Evolutionary conservation across 1,284 basidiomycete genomes (phyloP).

Genomic region (Cystobasidium pallidum): DNA sequence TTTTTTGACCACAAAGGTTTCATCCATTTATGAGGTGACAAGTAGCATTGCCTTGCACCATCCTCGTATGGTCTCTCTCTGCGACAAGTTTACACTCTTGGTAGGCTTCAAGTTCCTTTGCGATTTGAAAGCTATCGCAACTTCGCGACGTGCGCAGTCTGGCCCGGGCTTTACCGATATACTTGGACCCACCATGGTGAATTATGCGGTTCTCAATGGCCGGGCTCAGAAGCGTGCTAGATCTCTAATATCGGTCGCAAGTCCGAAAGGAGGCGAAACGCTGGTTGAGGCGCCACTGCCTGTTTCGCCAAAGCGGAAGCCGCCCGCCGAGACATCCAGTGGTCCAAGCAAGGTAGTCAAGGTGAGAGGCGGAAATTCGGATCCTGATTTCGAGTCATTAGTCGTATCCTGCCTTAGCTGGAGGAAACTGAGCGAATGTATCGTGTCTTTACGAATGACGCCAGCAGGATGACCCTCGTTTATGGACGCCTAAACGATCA

Average conservation of each 20-base stretch:
- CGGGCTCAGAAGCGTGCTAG: neutral
- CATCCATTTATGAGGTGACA: slow-evolving; percentile 3
- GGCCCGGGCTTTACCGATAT: neutral
- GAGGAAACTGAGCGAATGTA: neutral
- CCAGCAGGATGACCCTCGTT: neutral
- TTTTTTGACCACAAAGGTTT: no score
- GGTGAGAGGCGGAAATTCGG: no score
- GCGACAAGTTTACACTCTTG: neutral
- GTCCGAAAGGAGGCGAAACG: neutral
- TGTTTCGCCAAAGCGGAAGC: neutral
- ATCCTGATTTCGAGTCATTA: no score
- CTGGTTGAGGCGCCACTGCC: neutral
- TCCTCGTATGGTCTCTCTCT: neutral
- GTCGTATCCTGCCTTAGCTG: no score
- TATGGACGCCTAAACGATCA: neutral
- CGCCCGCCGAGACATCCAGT: no score
- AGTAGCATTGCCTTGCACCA: no score
- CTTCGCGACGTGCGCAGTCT: neutral
- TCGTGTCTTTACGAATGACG: neutral
- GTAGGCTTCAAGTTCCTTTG: slow-evolving; percentile 7
- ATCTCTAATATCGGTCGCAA: no score
- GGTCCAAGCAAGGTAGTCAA: neutral
- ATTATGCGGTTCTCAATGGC: slow-evolving; percentile 1
- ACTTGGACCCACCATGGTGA: slow-evolving; percentile 1
- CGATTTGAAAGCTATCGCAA: slow-evolving; percentile 1